phyloP scores from a whole-genome alignment of 106 monocot genomes.

The Hemerocallis citrina region DNA sequence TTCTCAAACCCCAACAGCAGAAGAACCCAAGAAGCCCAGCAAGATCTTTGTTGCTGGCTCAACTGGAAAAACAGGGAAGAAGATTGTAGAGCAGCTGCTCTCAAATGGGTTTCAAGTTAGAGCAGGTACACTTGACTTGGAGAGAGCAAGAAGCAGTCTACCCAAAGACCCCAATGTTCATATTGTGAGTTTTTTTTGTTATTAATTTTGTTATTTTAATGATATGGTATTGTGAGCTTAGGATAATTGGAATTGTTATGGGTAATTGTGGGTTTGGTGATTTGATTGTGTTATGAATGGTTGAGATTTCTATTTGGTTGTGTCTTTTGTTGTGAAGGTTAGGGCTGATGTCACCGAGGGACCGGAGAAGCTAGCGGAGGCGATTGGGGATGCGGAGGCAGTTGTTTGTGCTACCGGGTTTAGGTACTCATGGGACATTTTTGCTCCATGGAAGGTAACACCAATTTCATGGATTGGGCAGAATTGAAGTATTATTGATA shows the following conservation, averaged over 20 bases:
- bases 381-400: slow-evolving; percentile 54
- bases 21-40: slow-evolving; percentile 5
- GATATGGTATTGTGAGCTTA: neutral
- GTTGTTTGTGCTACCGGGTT: slow-evolving; percentile 73
- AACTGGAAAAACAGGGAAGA: slow-evolving; percentile 58
- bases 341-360: slow-evolving; percentile 45
- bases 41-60: slow-evolving; percentile 73
- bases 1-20: neutral
- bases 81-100: slow-evolving; percentile 60
- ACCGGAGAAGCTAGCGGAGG: slow-evolving; percentile 36
- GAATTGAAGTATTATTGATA: too few relatives aligned
- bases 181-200: slow-evolving; percentile 58
- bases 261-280: neutral
- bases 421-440: slow-evolving; percentile 48
- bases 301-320: neutral
- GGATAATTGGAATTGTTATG: neutral
- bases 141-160: slow-evolving; percentile 34
- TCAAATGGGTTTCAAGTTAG: slow-evolving; percentile 42
- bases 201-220: neutral
- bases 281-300: neutral
- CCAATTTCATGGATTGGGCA: too few relatives aligned
- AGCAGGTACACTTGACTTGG: slow-evolving; percentile 48
- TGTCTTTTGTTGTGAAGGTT: slow-evolving; percentile 20
- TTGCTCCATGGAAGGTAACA: slow-evolving; percentile 94
- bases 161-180: slow-evolving; percentile 37